Base-by-base conservation (phyloP, 768 basidiomycete species). In the Cyclocybe cylindracea region DNA sequence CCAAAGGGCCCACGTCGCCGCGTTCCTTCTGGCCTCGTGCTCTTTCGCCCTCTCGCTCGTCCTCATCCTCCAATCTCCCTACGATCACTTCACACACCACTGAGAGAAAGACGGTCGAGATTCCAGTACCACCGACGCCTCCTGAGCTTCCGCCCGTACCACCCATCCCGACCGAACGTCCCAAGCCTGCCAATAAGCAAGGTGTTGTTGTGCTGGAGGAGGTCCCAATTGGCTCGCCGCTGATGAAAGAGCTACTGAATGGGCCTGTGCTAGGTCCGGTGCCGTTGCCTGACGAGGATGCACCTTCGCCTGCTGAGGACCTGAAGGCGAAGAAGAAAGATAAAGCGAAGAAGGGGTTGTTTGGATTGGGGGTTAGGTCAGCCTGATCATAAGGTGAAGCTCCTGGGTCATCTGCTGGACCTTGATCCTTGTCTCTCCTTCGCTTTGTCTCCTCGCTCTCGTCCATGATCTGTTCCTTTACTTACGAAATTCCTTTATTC, bases 261-360 rank as follows among this genome's bases (percentile, higher is more conserved):
- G 62, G 65, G 8, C 60, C 59, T 10, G 37, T 61, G 10, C 51
- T 66, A 8, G 37, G 37, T 18, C 58, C 60, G 43, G 59, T 64
- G 31, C 58, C 61, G 6, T 56, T 66, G 14, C 65, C 65, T 51
- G 62, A 61, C 2, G 59, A 52, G 32, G 53, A 60, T 39, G 32
- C 47, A 2, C 35, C 43, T 1, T 18, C 39, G 6, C 37, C 48
- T 39, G 11, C 24, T 32, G 9, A 24, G 4, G 24, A 24, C 24
- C 29, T 37, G 11, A 18, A 39, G 42, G 10, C 5, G 33, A 49
- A 54, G 39, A 7, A 14, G 7, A 60, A 50, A 44, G 54, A 50
- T 14, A 48, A 39, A 8, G 34, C 39, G 11, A 52, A 37, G 11
- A 57, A 52, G 38, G 48, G 48, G 7, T 42, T 60, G 31, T 57